These are phyloP conservation scores for Evernia prunastri DNA, from an alignment of 495 filamentous ascomycete species.

Conservation along the genomic window DNA sequence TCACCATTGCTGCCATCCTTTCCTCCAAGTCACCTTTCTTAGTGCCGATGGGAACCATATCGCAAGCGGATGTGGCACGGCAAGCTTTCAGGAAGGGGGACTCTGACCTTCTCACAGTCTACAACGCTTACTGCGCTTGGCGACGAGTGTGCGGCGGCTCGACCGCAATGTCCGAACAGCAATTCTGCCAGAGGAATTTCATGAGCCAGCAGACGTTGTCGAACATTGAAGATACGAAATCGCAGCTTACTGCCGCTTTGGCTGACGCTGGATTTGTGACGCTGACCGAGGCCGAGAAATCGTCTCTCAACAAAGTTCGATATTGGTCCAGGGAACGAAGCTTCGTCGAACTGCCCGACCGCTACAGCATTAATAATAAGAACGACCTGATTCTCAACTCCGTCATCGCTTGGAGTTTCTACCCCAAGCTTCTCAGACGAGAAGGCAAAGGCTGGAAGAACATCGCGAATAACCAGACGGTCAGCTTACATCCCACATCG, in stretches of 20 bases:
- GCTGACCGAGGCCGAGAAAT: constrained; percentile 62
- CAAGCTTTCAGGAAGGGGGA: constrained; percentile 72
- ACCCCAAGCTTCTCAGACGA: constrained; percentile 80
- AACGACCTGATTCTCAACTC: constrained; percentile 73
- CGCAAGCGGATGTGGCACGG: constrained; percentile 70
- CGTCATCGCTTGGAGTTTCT: constrained; percentile 86
- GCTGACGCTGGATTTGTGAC: constrained; percentile 75
- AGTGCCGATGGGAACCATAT: constrained; percentile 71
- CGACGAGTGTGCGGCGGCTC: constrained; percentile 67
- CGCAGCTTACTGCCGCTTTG: constrained; percentile 73
- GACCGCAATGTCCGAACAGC: constrained; percentile 59
- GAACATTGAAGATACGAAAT: constrained; percentile 91
- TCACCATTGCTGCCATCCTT: constrained; percentile 86
- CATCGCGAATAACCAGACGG: constrained; percentile 79
- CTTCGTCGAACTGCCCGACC: constrained; percentile 73
- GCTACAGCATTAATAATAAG: constrained; percentile 62
- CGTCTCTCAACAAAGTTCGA: constrained; percentile 52
- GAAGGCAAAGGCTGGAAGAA: constrained; percentile 91
- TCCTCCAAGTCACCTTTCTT: constrained; percentile 93
- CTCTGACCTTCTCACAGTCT: constrained; percentile 85
- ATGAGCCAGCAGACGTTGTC: constrained; percentile 73
- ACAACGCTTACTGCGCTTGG: constrained; percentile 90
- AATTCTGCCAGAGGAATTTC: constrained; percentile 90
- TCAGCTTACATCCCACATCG: constrained; percentile 75
- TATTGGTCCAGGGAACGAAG: constrained; percentile 54